Percentiles rank a stretch among this genome's conserved stretches.
phyloP scores from a whole-genome alignment of 108 stramenopile genomes.

The Bacterosira constricta region DNA sequence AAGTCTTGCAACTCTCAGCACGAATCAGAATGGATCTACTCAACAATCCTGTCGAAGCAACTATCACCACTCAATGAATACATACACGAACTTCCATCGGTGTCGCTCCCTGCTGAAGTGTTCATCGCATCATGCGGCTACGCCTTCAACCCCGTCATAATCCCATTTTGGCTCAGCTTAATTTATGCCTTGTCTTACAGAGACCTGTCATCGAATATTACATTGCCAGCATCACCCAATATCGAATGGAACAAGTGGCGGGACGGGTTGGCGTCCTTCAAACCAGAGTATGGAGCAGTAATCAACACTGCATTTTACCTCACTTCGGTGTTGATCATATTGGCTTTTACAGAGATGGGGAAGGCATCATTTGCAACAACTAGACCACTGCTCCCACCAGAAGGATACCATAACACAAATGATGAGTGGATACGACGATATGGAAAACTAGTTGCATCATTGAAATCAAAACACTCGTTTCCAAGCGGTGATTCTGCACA shows the following conservation, averaged over 20 bases:
- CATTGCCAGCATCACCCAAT: neutral
- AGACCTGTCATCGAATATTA: neutral
- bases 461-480: conserved; percentile 55
- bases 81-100: conserved; percentile 27
- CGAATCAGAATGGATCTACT: conserved; percentile 50
- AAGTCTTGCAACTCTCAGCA: no score
- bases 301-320: conserved; percentile 39
- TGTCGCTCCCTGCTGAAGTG: conserved; percentile 27
- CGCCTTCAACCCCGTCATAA: conserved; percentile 51
- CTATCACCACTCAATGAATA: conserved; percentile 24
- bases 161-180: conserved; percentile 38
- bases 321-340: conserved; percentile 37
- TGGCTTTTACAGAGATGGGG: conserved; percentile 46
- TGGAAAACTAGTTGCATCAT: conserved; percentile 44
- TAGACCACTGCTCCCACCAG: conserved; percentile 20
- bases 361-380: conserved; percentile 56
- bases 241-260: neutral
- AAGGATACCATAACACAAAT: neutral
- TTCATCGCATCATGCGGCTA: conserved; percentile 43
- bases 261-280: neutral
- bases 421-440: conserved; percentile 18
- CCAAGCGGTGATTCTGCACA: conserved; percentile 50
- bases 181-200: conserved; percentile 7
- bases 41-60: conserved; percentile 19
- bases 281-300: neutral